A percentile compares a stretch with the other conserved stretches of the same genome.
Conservation (phyloP, 148 eudicot genomes). For the Fagopyrum tataricum region DNA sequence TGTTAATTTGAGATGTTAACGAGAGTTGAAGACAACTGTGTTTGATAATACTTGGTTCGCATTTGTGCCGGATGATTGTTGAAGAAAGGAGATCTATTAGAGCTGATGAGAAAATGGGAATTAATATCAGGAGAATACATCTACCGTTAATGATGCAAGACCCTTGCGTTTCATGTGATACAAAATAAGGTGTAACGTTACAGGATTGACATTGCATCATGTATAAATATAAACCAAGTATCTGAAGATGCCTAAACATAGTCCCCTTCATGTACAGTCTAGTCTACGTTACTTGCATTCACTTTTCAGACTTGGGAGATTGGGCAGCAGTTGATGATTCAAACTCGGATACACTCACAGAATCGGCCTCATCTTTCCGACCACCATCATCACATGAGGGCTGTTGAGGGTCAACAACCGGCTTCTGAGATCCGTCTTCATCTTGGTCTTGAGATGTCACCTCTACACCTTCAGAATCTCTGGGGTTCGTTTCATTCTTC, state of each 20-base stretch:
- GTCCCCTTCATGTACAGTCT: not conserved
- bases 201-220: not conserved
- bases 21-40: too few relatives aligned
- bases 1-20: too few relatives aligned
- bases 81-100: too few relatives aligned
- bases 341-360: not conserved
- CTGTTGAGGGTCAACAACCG: not conserved
- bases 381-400: not conserved
- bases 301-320: not conserved
- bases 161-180: too few relatives aligned
- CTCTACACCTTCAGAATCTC: not conserved
- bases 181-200: not conserved
- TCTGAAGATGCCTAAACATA: not conserved
- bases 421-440: not conserved
- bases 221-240: not conserved
- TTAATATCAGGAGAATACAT: too few relatives aligned
- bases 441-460: not conserved
- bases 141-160: too few relatives aligned
- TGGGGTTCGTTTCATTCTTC: not conserved
- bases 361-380: not conserved
- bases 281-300: not conserved
- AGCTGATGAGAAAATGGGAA: too few relatives aligned
- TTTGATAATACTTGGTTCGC: too few relatives aligned
- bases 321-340: not conserved
- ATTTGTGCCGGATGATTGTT: too few relatives aligned